Base-by-base conservation (phyloP, 305 asterid genomes). In the Solanum hybrid region DNA sequence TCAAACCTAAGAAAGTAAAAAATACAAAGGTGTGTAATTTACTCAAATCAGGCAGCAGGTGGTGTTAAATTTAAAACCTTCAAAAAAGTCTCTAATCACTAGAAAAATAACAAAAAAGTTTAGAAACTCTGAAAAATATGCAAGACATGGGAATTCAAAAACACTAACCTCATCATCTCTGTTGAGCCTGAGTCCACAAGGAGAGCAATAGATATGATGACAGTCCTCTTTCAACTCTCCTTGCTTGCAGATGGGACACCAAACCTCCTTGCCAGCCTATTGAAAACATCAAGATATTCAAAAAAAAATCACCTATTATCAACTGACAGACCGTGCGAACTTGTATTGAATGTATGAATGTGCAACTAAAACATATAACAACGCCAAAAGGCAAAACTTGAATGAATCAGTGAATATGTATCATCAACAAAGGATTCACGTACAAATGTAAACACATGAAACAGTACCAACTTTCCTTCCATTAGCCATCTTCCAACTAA, bases 171-270 rank as follows among this genome's bases (percentile, higher is more conserved):
- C 99, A 61, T 93, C 93, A 88, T 91, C 95, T 94, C 94, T 95
- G 74, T 92, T 89, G 87, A 97, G 95, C 92, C 91, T 91, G 90
- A 97, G 92, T 84, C 92, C 92, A 93, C 99, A 96, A 51, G 18
- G 94, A 88, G 90, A 90, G 95, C 99, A 97, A 90, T 78, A 90
- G 90, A 97, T 96, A 83, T 90, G 91, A 90, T 86, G 91, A 88
- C 82, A 88, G 90, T 93, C 93, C 91, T 96, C 95, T 90, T 89
- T 95, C 85, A 97, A 92, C 91, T 94, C 94, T 89, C 95, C 98
- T 74, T 89, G 94, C 95, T 96, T 97, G 96, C 98, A 97, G 89
- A 96, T 91, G 90, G 99, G 99, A 90, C 99, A 97, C 98, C 98
- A 97, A 77, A 96, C 94, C 92, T 92, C 95, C 92, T 93, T 92